Conservation (phyloP, 495 filamentous ascomycete genomes). For the Acidiella bohemica region DNA sequence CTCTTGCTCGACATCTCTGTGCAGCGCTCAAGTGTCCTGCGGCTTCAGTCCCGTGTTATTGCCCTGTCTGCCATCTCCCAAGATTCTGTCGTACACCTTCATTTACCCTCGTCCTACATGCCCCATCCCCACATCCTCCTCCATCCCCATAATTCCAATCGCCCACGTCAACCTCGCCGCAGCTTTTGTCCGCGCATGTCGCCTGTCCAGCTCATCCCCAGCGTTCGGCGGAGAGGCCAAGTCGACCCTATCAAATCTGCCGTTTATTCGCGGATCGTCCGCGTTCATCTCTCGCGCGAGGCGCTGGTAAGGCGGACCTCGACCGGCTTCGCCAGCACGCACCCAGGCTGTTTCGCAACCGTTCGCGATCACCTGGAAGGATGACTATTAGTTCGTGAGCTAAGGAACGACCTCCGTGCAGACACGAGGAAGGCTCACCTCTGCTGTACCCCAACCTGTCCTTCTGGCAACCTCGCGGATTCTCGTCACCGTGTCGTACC, state of each 20-base stretch:
- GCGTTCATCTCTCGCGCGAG: slow-evolving; percentile 21
- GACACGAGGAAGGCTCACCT: no score
- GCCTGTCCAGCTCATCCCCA: slow-evolving; percentile 34
- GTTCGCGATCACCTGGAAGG: slow-evolving; percentile 60
- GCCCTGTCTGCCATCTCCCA: no score
- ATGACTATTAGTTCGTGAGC: no score
- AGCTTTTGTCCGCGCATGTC: slow-evolving; percentile 37
- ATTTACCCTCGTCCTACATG: no score
- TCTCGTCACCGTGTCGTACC: slow-evolving; percentile 59
- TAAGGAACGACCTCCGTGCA: no score
- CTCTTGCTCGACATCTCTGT: no score
- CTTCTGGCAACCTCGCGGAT: slow-evolving; percentile 62
- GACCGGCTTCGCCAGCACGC: slow-evolving; percentile 52
- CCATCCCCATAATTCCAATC: slow-evolving; percentile 44
- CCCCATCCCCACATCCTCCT: no score
- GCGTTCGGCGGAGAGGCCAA: slow-evolving; percentile 20
- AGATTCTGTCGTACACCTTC: no score
- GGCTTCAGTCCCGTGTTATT: no score
- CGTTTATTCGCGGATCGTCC: slow-evolving; percentile 17
- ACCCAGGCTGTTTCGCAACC: slow-evolving; percentile 79
- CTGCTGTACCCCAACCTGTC: slow-evolving; percentile 75
- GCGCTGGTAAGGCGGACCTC: slow-evolving; percentile 58
- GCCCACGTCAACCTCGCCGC: slow-evolving; percentile 39
- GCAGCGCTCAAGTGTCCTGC: no score
- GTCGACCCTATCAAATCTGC: slow-evolving; percentile 13